Evolutionary conservation across 2,329 filamentous ascomycete species (phyloP), one percentile per base, ranked within the genome.

Genomic region (Xylariaceae sp.): DNA sequence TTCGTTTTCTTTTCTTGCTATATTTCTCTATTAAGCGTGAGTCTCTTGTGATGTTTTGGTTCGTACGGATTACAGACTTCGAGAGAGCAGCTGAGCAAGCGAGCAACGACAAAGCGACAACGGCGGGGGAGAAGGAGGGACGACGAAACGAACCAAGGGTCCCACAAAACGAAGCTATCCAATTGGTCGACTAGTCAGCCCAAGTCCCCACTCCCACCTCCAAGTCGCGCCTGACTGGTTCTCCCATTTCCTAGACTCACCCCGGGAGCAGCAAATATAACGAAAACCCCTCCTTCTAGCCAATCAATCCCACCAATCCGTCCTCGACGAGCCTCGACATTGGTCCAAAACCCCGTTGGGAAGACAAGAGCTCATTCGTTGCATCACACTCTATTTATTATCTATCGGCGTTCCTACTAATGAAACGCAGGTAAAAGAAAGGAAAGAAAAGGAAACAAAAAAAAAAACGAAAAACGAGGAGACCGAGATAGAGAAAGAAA

Each of bases 251-350:
- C 49, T 17, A 51, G 23, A 13, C 49, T 17, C 49, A 17, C 13
- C 47, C 8, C 23, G n/a, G 5, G 15, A 35, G 49, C 49, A 34
- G 10, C 49, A 34, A 11, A 2, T 13, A 15, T 35, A 35, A 35
- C 15, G 10, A 54, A 57, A 63, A 62, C 57, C 62, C 62, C 62
- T 58, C 57, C 58, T 53, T 57, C 54, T 60, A 65, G 61, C 69
- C 70, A 71, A 72, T 72, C 70, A 72, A 65, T 68, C 66, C 64
- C 62, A 51, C 65, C 70, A 72, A 71, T 72, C 70, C 67, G 56
- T 42, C 62, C 60, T 62, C 60, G 58, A 64, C 61, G 55, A 65
- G 62, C 59, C 61, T 64, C 56, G 57, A 64, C 57, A 62, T 56
- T 62, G 56, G 60, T 55, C 61, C 63, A 62, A 42, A 42, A 9